Conservation (phyloP, 257 asterid genomes). For the Solanum habrochaites region DNA sequence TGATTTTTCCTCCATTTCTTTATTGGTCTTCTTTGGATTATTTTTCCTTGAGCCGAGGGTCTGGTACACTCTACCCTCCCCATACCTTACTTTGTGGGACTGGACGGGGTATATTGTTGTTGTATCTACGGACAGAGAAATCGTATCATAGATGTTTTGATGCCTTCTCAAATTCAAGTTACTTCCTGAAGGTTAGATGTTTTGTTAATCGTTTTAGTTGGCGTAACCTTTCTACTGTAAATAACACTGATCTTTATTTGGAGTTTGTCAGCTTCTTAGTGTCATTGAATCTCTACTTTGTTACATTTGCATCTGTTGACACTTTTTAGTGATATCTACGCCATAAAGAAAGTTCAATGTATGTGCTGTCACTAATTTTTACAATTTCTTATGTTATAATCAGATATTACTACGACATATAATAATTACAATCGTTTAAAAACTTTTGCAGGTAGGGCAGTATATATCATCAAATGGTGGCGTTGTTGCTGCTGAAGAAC, state of each 20-base stretch:
- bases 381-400: not conserved
- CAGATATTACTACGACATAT: not conserved
- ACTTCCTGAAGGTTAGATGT: not conserved
- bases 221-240: not conserved
- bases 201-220: not conserved
- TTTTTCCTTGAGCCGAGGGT: not conserved
- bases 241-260: not conserved
- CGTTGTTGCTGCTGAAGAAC: constrained; percentile 93
- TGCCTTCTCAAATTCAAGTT: not conserved
- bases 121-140: not conserved
- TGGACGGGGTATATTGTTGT: not conserved
- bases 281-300: not conserved
- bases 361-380: not conserved
- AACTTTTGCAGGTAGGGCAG: constrained; percentile 68
- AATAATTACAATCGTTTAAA: not conserved
- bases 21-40: not conserved
- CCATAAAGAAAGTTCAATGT: not conserved
- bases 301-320: not conserved
- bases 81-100: not conserved
- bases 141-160: not conserved
- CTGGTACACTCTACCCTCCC: not conserved
- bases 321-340: not conserved
- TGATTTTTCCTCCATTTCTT: not conserved
- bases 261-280: not conserved
- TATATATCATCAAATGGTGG: constrained; percentile 93